Evolutionary conservation across 495 filamentous ascomycete genomes (phyloP), one percentile per base, ranked within the genome.

Genomic region (Penicillium psychrofluorescens): DNA sequence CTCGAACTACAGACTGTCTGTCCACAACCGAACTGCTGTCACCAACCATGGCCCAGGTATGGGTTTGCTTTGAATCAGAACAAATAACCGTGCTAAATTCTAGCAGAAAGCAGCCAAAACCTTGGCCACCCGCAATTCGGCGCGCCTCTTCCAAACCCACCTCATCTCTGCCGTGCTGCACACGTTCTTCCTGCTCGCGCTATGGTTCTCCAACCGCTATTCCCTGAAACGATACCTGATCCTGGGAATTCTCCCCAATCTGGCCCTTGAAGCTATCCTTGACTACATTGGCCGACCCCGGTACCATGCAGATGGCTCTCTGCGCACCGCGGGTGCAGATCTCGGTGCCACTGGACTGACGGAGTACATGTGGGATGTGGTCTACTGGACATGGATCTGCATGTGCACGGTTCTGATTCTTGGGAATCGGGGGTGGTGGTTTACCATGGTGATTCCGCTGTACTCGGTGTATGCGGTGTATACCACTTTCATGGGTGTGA

Each of bases 291-390:
- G 86, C 0, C 85, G 92, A 7, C 92, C 92, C 8, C 78, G 64
- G 40, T 88, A 82, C 62, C 75, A 75, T 40, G 58, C 58, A 10
- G 83, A 80, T 55, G 80, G 79, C n/a, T 78, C 80, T 3, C 68
- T 97, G 35, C 79, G 79, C 49, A 78, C 72, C 11, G 72, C 84
- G 0, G 92, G 92, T 12, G 91, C 97, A 61, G 92, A 97, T 61
- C 75, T 98, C 16, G 83, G 86, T 27, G 88, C 88, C 0, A 78
- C 84, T 22, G 92, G 92, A 0, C 68, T 98, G 63, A 97, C 90
- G 7, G 92, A 98, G 65, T 98, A 90, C 67, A 86, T 96, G 84
- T 97, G 91, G 76, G 92, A 98, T 69, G 75, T 95, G 22, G 70
- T 96, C 30, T 97, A 95, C 74, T 90, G 92, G 67, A 90, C 87